A percentile compares a stretch with the other conserved stretches of the same genome.
Conservation (phyloP, 257 asterid species). For the Solanum ahanhuiri region DNA sequence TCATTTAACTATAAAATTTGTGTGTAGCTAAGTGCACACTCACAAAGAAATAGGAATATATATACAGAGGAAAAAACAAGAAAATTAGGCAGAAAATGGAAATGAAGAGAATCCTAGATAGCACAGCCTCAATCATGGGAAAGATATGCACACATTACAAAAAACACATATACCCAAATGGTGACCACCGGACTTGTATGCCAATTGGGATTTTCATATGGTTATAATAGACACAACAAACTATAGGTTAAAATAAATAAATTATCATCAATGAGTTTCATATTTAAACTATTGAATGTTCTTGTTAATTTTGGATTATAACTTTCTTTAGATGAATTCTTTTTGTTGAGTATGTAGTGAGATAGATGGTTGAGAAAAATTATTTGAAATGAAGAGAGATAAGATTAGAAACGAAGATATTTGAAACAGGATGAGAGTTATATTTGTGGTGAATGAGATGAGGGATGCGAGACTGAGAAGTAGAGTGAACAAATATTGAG, state of each 20-base stretch:
- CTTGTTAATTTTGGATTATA: neutral
- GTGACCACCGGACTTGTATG: neutral
- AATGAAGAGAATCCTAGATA: conserved; percentile 23
- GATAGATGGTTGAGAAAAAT: neutral
- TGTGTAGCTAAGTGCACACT: neutral
- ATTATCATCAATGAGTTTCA: neutral
- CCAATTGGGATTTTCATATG: neutral
- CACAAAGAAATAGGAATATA: neutral
- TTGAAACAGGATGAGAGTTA: no score
- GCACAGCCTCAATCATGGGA: conserved; percentile 2
- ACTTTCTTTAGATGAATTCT: no score
- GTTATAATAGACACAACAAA: neutral
- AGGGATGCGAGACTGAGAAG: neutral
- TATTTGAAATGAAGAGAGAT: neutral
- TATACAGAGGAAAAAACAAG: neutral
- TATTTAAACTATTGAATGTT: neutral
- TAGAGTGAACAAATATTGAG: neutral
- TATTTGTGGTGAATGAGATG: neutral
- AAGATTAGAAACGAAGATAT: no score
- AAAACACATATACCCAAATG: neutral
- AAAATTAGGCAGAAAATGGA: neutral
- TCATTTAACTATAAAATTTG: neutral
- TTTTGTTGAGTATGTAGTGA: neutral
- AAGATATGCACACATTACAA: conserved; percentile 1
- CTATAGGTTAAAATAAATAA: neutral